Conservation (phyloP, 306 rosid genomes). For the Medicago lupulina region DNA sequence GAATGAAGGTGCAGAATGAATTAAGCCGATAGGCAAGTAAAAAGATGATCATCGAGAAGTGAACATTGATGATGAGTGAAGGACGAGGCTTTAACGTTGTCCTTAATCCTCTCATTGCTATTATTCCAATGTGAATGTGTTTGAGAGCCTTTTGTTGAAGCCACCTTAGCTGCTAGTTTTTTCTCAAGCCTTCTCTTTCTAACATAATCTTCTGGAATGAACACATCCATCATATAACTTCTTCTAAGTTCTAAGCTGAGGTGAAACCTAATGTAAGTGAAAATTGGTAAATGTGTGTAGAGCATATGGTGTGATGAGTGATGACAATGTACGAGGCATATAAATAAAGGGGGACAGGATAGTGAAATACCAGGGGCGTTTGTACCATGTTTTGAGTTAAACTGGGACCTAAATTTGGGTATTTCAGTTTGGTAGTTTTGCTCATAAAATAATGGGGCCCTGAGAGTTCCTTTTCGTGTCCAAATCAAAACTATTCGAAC, state of each 20-base stretch:
- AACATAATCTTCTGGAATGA: constrained; percentile 63
- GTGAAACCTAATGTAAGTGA: background rate
- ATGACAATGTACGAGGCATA: background rate
- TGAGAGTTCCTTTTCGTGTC: background rate
- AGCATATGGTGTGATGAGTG: background rate
- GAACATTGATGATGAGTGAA: background rate
- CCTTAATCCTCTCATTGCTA: constrained; percentile 3
- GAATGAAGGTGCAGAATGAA: background rate
- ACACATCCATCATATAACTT: constrained; percentile 52
- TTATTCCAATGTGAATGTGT: constrained; percentile 23
- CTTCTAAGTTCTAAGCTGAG: background rate
- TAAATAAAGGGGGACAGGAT: background rate
- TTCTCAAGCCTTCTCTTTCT: constrained; percentile 56
- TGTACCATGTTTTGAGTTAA: constrained; percentile 51
- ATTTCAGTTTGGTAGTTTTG: background rate
- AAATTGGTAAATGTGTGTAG: background rate
- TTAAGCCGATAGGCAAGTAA: constrained; percentile 41
- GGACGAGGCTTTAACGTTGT: background rate
- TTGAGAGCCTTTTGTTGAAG: constrained; percentile 26
- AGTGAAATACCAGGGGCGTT: constrained; percentile 45
- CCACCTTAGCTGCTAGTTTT: constrained; percentile 38
- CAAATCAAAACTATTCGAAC: background rate
- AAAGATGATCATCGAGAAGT: constrained; percentile 33
- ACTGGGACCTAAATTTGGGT: constrained; percentile 33
- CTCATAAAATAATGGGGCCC: background rate